Percentiles rank a stretch among this genome's conserved stretches.
Conservation (phyloP, 1,139 yeast species). For the Pichia sp. region DNA sequence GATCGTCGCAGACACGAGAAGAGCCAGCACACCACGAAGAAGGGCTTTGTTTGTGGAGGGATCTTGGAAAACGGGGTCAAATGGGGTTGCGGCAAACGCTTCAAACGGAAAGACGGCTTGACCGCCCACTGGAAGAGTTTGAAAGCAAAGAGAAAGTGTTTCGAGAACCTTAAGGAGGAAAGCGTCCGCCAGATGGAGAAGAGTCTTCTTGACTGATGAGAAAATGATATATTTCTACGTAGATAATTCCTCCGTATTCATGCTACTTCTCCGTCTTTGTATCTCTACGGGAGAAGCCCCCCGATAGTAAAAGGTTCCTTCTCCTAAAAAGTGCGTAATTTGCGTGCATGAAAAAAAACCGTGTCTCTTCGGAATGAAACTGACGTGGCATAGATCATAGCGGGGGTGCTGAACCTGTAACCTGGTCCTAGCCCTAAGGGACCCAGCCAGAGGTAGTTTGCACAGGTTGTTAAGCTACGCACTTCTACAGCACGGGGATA, state of each 20-base stretch:
- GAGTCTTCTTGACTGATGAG: background rate
- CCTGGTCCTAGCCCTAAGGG: background rate
- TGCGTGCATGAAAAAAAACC: background rate
- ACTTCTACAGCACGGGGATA: too few relatives aligned
- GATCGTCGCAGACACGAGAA: slow-evolving; percentile 32
- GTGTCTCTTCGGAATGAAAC: background rate
- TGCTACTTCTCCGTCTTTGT: too few relatives aligned
- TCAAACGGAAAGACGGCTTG: slow-evolving; percentile 33
- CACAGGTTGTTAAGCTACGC: too few relatives aligned
- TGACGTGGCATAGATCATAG: background rate
- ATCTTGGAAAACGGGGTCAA: slow-evolving; percentile 24
- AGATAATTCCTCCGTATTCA: too few relatives aligned
- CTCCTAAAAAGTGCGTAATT: background rate
- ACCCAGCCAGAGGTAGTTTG: too few relatives aligned
- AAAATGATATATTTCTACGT: too few relatives aligned
- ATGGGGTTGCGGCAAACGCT: slow-evolving; percentile 33
- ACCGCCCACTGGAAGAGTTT: slow-evolving; percentile 33
- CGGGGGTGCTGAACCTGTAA: background rate
- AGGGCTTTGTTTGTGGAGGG: slow-evolving; percentile 29
- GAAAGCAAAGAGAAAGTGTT: slow-evolving; percentile 31
- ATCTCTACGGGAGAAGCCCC: too few relatives aligned
- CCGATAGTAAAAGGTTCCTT: too few relatives aligned
- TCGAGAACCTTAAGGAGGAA: slow-evolving; percentile 17
- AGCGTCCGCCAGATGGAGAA: background rate
- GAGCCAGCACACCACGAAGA: slow-evolving; percentile 25